Evolutionary conservation across 495 filamentous ascomycete genomes (phyloP).

Genomic region (Aspergillus diversus): DNA sequence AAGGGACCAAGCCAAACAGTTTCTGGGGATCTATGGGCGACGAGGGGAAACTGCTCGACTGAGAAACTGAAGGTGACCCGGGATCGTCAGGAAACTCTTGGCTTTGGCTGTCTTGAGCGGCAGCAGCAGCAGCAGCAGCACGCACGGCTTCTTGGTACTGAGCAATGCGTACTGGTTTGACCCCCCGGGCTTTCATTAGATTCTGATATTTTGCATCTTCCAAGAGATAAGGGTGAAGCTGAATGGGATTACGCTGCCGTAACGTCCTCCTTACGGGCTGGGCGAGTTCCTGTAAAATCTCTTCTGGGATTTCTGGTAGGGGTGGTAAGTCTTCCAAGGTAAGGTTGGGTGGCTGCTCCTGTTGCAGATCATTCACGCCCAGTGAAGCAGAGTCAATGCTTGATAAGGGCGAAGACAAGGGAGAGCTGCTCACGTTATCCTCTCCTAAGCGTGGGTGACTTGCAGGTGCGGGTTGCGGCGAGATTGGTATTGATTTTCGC

Average conservation of each 20-base stretch:
- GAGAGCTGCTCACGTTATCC: conserved; percentile 36
- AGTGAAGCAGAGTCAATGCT: conserved; percentile 25
- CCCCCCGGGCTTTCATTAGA: conserved; percentile 61
- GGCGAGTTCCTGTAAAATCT: conserved; percentile 36
- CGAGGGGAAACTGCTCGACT: conserved; percentile 27
- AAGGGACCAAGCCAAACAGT: conserved; percentile 1
- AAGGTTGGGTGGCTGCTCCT: conserved; percentile 12
- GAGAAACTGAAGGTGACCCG: conserved; percentile 39
- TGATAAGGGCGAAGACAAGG: conserved; percentile 49
- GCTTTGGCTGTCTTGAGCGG: conserved; percentile 60
- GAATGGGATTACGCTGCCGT: conserved; percentile 72
- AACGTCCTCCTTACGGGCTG: conserved; percentile 50
- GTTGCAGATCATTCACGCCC: conserved; percentile 1
- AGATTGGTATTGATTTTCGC: conserved; percentile 15
- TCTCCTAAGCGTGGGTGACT: conserved; percentile 7
- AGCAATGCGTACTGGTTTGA: conserved; percentile 63
- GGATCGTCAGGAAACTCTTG: conserved; percentile 35
- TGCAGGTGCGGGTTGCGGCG: conserved; percentile 7
- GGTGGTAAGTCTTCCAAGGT: conserved; percentile 26
- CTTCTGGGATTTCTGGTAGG: conserved; percentile 35
- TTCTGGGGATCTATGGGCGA: conserved; percentile 24
- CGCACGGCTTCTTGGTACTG: conserved; percentile 17
- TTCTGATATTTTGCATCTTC: conserved; percentile 69
- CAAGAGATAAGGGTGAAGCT: conserved; percentile 71
- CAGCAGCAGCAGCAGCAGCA: conserved; percentile 10